Conservation (phyloP, 2,329 filamentous ascomycete genomes). For the Exophiala xenobiotica region DNA sequence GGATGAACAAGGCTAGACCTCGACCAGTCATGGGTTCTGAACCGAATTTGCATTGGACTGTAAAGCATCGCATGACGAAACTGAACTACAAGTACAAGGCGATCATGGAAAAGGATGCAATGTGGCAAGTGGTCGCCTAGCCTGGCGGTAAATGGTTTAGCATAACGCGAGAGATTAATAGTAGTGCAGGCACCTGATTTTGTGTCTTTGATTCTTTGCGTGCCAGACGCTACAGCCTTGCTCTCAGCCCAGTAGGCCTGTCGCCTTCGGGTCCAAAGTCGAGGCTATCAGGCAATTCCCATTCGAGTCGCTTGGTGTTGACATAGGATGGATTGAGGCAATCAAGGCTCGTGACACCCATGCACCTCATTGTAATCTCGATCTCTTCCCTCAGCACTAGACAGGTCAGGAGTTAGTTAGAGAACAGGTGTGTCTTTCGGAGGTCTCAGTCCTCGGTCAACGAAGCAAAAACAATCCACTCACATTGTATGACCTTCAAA, state of each 20-base stretch:
- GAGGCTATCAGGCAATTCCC: too few relatives aligned
- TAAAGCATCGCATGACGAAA: slow-evolving; percentile 38
- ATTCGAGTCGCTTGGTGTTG: too few relatives aligned
- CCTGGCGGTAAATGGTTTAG: too few relatives aligned
- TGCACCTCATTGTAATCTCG: slow-evolving; percentile 49
- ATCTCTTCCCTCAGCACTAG: slow-evolving; percentile 40
- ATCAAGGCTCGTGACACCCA: slow-evolving; percentile 45
- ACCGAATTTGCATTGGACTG: slow-evolving; percentile 48
- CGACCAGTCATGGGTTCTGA: slow-evolving; percentile 38
- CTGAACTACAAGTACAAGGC: slow-evolving; percentile 38
- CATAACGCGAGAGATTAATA: too few relatives aligned
- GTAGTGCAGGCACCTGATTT: too few relatives aligned
- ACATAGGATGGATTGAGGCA: slow-evolving; percentile 45
- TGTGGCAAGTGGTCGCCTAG: slow-evolving; percentile 47
- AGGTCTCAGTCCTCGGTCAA: neutral
- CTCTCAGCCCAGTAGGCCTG: too few relatives aligned
- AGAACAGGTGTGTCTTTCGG: too few relatives aligned
- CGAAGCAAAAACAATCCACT: slow-evolving; percentile 5
- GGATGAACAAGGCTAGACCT: slow-evolving; percentile 42
- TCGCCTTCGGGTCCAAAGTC: too few relatives aligned
- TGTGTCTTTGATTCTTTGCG: too few relatives aligned
- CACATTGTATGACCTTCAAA: slow-evolving; percentile 47
- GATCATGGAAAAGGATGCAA: slow-evolving; percentile 32
- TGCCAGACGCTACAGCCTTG: too few relatives aligned
- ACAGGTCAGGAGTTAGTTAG: too few relatives aligned